Evolutionary conservation across 371 early-diverging fungal species (phyloP).

Genomic region (Gilbertella persicaria): DNA sequence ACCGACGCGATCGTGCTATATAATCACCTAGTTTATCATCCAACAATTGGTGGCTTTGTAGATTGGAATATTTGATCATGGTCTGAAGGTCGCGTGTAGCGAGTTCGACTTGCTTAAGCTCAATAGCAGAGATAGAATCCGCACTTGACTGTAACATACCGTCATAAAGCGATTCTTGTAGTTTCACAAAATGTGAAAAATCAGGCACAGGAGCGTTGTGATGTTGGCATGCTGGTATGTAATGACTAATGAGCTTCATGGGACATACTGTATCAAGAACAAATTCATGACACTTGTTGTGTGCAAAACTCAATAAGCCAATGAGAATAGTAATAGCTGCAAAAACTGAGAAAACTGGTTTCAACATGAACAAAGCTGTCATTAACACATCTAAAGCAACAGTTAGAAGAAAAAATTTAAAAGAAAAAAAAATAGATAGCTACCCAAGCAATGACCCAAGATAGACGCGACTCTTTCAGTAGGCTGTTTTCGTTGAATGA

Average conservation of each 20-base stretch:
- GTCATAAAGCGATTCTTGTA: constrained; percentile 46
- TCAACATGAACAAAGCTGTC: constrained; percentile 17
- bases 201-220: constrained; percentile 35
- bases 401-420: not conserved
- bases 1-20: constrained; percentile 30
- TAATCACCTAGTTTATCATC: constrained; percentile 42
- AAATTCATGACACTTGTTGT: constrained; percentile 7
- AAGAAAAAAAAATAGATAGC: not conserved
- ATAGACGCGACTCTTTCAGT: not conserved
- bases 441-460: not conserved
- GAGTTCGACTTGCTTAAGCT: constrained; percentile 46
- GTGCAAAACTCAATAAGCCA: constrained; percentile 8
- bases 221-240: constrained; percentile 27
- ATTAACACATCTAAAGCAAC: constrained; percentile 11
- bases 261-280: constrained; percentile 27
- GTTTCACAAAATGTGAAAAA: constrained; percentile 44
- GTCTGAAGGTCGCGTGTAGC: constrained; percentile 50
- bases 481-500: not conserved
- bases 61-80: constrained; percentile 44
- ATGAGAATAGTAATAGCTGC: constrained; percentile 8
- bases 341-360: constrained; percentile 22
- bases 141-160: constrained; percentile 32
- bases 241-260: constrained; percentile 12
- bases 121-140: constrained; percentile 39
- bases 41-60: constrained; percentile 32